Evolutionary conservation across 192 early-diverging fungal genomes (phyloP), one percentile per base, ranked within the genome.

Genomic region (Backusella psychrophila): DNA sequence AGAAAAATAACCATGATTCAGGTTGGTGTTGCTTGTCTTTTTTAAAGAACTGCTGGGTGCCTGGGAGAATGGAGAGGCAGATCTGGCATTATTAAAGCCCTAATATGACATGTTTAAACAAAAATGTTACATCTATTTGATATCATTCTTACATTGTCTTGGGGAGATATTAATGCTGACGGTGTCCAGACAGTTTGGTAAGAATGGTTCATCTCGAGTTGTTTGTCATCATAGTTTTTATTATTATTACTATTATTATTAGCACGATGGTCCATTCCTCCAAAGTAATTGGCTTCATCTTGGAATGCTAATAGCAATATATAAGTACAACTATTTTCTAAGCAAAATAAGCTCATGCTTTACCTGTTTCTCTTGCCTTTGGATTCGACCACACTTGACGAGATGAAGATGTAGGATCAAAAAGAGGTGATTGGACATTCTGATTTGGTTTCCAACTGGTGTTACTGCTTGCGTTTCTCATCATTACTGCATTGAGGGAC

Each of bases 361-460:
- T 44, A 33, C 29, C 41, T 72, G n/a, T 72, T 19, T 72, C 42
- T 72, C 29, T 46, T 29, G 70, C 52, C 63, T 42, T 75, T 75
- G 26, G 26, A 66, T 63, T 63, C 0, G 74, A 75, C 74, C 74
- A 75, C 2, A 75, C 56, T 75, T 75, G 74, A 46, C 74, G 74
- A 66, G 74, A 44, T 31, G 72, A 74, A 36, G 65, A 63, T 35
- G 74, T 59, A 67, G 74, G 74, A 67, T 75, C 56, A 29, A 59
- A 66, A 33, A 75, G 63, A 15, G 74, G 74, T 46, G 74, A 42
- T 14, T 23, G 35, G 2, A 67, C 44, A 15, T 41, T 38, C 14
- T 71, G 70, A 41, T 49, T 71, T 11, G 41, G 21, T 6, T 49
- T 49, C 44, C 39, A 49, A 17, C 21, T 46, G 7, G n/a, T 68